Percentiles rank a stretch among this genome's conserved stretches.
Conservation (phyloP, 768 basidiomycete species). For the Suillus cothurnatus region DNA sequence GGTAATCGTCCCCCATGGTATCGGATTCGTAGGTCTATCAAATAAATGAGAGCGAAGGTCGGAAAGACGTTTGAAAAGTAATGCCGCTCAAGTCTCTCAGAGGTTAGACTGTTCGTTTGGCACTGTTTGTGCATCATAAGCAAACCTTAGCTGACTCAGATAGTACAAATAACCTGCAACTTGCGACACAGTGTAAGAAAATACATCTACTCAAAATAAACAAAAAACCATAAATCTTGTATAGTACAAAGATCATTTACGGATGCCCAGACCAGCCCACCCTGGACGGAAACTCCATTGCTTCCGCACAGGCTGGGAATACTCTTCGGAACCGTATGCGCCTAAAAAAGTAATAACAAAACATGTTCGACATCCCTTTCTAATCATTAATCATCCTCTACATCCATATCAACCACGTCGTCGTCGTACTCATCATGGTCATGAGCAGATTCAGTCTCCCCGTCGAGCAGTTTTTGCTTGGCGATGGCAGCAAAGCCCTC, state of each 20-base stretch:
- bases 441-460: constrained; percentile 14
- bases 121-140: not conserved
- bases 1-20: constrained; percentile 76
- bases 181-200: not conserved
- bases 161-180: too few species aligned
- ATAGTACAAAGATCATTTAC: not conserved
- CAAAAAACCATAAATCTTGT: too few species aligned
- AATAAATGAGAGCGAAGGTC: not conserved
- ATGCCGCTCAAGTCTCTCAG: not conserved
- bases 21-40: not conserved
- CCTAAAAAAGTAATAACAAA: not conserved
- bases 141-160: not conserved
- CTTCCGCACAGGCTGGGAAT: constrained; percentile 1
- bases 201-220: not conserved
- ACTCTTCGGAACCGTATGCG: not conserved
- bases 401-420: constrained; percentile 14
- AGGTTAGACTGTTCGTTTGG: not conserved
- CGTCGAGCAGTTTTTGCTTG: constrained; percentile 32
- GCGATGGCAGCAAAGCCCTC: constrained; percentile 52
- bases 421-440: not conserved
- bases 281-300: not conserved
- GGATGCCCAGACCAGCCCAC: constrained; percentile 1
- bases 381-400: constrained; percentile 21
- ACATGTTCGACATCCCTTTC: constrained; percentile 6
- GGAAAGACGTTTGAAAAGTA: not conserved